Evolutionary conservation across 805 yeast species (phyloP).

Genomic region (Cyberlindnera maritima): DNA sequence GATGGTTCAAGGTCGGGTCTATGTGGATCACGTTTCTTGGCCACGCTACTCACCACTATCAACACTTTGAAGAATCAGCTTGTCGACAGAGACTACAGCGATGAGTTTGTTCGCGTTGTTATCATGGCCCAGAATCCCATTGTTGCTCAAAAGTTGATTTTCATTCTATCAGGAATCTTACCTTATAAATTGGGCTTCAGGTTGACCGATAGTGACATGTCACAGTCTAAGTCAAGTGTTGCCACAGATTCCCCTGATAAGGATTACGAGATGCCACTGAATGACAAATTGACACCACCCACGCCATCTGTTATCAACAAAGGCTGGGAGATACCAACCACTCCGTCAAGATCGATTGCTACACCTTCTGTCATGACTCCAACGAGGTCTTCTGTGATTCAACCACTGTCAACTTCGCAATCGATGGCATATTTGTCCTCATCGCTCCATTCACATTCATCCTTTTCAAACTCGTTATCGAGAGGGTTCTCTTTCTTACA

Average conservation of each 20-base stretch:
- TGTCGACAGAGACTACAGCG: slow-evolving; percentile 7
- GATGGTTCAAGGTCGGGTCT: slow-evolving; percentile 35
- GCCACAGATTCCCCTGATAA: not conserved
- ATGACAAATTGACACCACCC: slow-evolving; percentile 16
- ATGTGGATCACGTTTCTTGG: slow-evolving; percentile 24
- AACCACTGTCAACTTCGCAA: slow-evolving; percentile 34
- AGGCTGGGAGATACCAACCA: slow-evolving; percentile 42
- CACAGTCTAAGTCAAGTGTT: not conserved
- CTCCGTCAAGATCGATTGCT: slow-evolving; percentile 25
- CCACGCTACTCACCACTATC: slow-evolving; percentile 21
- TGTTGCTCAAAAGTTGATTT: slow-evolving; percentile 56
- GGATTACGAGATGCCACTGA: not conserved
- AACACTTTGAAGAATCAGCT: slow-evolving; percentile 15
- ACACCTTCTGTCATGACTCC: slow-evolving; percentile 32
- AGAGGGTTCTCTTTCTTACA: slow-evolving; percentile 25
- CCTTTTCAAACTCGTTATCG: slow-evolving; percentile 33
- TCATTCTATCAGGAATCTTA: slow-evolving; percentile 49
- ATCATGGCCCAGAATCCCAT: slow-evolving; percentile 58
- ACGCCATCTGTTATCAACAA: slow-evolving; percentile 26
- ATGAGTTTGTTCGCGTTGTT: slow-evolving; percentile 46
- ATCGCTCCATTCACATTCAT: slow-evolving; percentile 32
- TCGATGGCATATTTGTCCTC: slow-evolving; percentile 38
- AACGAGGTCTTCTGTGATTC: slow-evolving; percentile 33
- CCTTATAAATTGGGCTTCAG: slow-evolving; percentile 32
- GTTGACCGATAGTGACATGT: slow-evolving; percentile 11